Evolutionary conservation across 495 filamentous ascomycete genomes (phyloP).

Genomic region (Copromyces sp.): DNA sequence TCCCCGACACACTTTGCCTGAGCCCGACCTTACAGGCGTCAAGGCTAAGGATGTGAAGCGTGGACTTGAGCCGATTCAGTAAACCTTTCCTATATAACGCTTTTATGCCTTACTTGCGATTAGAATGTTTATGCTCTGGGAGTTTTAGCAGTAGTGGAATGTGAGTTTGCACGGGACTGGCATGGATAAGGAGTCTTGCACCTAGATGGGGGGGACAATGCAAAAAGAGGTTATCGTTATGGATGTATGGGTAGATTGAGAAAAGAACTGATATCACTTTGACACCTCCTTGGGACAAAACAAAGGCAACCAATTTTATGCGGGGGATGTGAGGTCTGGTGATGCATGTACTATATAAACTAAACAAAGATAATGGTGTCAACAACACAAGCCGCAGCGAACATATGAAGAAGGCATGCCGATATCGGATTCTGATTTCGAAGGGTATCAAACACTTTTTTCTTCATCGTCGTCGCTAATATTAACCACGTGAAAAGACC

Average conservation of each 20-base stretch:
- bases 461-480: neutral
- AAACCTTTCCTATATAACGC: neutral
- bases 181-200: neutral
- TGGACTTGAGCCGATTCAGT: slow-evolving; percentile 14
- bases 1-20: slow-evolving; percentile 35
- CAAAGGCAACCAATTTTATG: neutral
- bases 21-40: slow-evolving; percentile 33
- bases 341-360: neutral
- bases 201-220: neutral
- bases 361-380: neutral
- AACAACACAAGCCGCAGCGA: neutral
- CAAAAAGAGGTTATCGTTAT: neutral
- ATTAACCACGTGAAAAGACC: neutral
- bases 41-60: slow-evolving; percentile 46
- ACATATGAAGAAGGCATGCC: neutral
- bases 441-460: neutral
- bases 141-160: neutral
- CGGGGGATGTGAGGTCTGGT: neutral
- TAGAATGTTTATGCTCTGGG: neutral
- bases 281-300: neutral
- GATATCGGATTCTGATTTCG: neutral
- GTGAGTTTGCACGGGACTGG: neutral
- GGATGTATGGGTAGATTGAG: neutral
- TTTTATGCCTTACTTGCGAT: neutral
- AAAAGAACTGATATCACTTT: neutral